Evolutionary conservation across 306 rosid species (phyloP).

Genomic region (Erythrophleum fordii): DNA sequence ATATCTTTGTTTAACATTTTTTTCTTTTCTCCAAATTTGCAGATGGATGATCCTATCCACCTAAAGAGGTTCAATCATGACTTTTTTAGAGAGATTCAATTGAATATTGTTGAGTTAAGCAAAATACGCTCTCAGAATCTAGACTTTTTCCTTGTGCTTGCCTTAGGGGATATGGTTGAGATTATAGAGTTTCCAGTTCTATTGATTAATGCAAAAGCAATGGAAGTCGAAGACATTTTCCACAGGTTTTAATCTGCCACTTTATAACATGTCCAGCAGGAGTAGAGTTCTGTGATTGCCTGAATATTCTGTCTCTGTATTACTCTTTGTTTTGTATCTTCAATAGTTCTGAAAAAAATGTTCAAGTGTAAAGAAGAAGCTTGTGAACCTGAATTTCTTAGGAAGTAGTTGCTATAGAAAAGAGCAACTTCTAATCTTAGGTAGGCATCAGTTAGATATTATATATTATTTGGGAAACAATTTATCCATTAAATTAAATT

Average conservation of each 20-base stretch:
- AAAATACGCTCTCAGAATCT: constrained; percentile 53
- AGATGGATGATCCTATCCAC: constrained; percentile 88
- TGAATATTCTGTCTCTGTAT: constrained; percentile 23
- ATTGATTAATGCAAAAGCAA: constrained; percentile 66
- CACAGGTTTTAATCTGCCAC: constrained; percentile 76
- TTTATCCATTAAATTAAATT: constrained; percentile 5
- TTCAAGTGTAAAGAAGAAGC: constrained; percentile 2
- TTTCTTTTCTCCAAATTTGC: constrained; percentile 38
- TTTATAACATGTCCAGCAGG: constrained; percentile 29
- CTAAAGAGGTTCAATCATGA: constrained; percentile 76
- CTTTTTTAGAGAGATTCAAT: constrained; percentile 71
- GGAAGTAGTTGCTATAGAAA: no score
- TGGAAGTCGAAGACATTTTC: constrained; percentile 75
- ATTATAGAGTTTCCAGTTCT: constrained; percentile 94
- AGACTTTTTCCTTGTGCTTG: constrained; percentile 90
- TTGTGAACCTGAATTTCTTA: neutral
- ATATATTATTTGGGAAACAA: neutral
- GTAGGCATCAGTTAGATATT: constrained; percentile 1
- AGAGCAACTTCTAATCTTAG: neutral
- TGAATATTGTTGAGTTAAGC: constrained; percentile 48
- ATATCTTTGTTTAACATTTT: constrained; percentile 1
- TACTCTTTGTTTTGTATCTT: neutral
- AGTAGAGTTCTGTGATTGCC: constrained; percentile 18
- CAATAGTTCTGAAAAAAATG: neutral
- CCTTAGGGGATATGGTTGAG: constrained; percentile 92